These are phyloP conservation scores for Ambrosia trifida DNA, from an alignment of 129 eudicot genomes.

Conservation along the genomic window DNA sequence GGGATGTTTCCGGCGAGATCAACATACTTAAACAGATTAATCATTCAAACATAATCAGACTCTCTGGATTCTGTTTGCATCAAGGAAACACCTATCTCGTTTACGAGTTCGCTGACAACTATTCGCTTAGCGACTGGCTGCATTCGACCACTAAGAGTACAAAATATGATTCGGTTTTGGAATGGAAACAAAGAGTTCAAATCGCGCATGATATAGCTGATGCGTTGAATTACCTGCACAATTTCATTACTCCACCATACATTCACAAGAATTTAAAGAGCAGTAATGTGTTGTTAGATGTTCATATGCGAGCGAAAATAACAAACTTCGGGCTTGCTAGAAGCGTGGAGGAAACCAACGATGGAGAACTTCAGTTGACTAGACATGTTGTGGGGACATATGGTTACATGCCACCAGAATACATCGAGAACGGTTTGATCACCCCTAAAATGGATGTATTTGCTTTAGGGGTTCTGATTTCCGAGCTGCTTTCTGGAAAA, in stretches of 20 bases:
- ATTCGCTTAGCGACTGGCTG: conserved; percentile 60
- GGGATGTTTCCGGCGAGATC: conserved; percentile 64
- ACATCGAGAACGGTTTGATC: conserved; percentile 73
- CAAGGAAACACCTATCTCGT: conserved; percentile 79
- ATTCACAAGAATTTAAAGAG: conserved; percentile 79
- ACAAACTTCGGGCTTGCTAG: conserved; percentile 74
- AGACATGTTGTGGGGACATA: conserved; percentile 79
- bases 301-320: conserved; percentile 58
- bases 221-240: conserved; percentile 80
- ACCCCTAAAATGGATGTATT: conserved; percentile 83
- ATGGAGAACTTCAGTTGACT: conserved; percentile 53
- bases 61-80: conserved; percentile 77
- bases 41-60: conserved; percentile 70
- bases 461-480: conserved; percentile 68
- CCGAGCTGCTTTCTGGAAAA: conserved; percentile 78
- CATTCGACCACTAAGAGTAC: conserved; percentile 23
- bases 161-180: conserved; percentile 25
- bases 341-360: conserved; percentile 35
- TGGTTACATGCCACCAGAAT: conserved; percentile 87
- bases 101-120: conserved; percentile 70
- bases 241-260: conserved; percentile 73
- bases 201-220: conserved; percentile 66
- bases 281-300: conserved; percentile 74
- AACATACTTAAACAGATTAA: conserved; percentile 65
- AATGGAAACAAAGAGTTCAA: conserved; percentile 79